Conservation (phyloP, 805 yeast genomes). For the Ogataea pignaliae region DNA sequence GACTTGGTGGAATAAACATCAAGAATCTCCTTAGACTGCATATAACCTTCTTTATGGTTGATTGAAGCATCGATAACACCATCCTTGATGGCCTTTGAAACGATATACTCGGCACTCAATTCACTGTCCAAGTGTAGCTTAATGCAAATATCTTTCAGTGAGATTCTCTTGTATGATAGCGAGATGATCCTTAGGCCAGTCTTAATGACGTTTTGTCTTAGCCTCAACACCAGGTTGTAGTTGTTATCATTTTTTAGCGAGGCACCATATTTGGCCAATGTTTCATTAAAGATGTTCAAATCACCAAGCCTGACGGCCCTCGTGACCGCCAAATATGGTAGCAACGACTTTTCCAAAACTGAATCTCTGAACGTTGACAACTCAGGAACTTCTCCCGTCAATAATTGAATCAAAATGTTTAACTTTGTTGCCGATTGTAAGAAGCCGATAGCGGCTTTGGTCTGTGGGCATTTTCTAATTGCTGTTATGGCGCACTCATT, state of each 20-base stretch:
- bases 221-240: conserved; percentile 77
- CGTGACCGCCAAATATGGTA: conserved; percentile 82
- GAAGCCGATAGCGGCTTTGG: conserved; percentile 78
- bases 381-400: conserved; percentile 97
- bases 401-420: conserved; percentile 79
- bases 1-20: conserved; percentile 84
- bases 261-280: conserved; percentile 57
- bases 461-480: conserved; percentile 93
- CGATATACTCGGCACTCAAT: conserved; percentile 94
- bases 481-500: conserved; percentile 91
- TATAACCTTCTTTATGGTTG: conserved; percentile 84
- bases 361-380: conserved; percentile 71
- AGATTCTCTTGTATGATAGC: conserved; percentile 82
- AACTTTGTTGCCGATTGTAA: conserved; percentile 86
- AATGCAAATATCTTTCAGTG: conserved; percentile 89
- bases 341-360: conserved; percentile 52
- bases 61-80: conserved; percentile 95
- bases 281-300: conserved; percentile 70
- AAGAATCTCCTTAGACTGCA: conserved; percentile 82
- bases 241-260: conserved; percentile 71
- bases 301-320: conserved; percentile 93
- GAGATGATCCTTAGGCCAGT: conserved; percentile 95
- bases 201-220: conserved; percentile 95
- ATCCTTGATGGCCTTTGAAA: conserved; percentile 93
- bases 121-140: conserved; percentile 90